Evolutionary conservation across 2,329 filamentous ascomycete genomes (phyloP), one percentile per base, ranked within the genome.

Genomic region (Sporothrix brasiliensis): DNA sequence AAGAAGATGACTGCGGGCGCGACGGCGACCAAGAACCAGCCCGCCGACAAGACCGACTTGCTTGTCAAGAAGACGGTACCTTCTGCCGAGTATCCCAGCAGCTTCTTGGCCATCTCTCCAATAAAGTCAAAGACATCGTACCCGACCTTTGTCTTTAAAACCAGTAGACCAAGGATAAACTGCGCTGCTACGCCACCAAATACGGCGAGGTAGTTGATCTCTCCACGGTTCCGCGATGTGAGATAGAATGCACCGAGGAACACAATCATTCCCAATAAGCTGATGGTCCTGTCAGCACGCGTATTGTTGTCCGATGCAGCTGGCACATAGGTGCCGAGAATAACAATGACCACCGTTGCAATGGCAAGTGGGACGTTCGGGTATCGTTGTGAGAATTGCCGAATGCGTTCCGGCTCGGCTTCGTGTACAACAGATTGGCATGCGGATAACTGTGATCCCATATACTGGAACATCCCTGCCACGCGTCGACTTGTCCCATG

Each of bases 1-100:
- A 97, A 97, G 88, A 97, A 97, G 82, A 97, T 92, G 80, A 97
- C 96, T 76, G 94, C 89, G 0, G 94, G 93, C n/a, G 96, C 85
- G 73, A 97, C 93, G 66, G 85, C 83, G 66, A 91, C 85, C 73
- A 97, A 84, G 86, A 97, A 97, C 86, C 86, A 93, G 4, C 76
- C 74, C 0, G 84, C 76, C 3, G 79, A 49, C 3, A 82, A 77
- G 6, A 84, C 82, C 16, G 82, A 81, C 0, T 89, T 91, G 47
- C 30, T 69, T 4, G 71, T 72, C 68, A 97, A 80, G 83, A 97
- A 97, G 0, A 79, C 78, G 0, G 92, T 87, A 78, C 94, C 94
- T 44, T 92, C 79, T 21, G 83, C 82, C 30, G 94, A 91, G 75
- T 93, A 97, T 34, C 90, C 87, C 5, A 97, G 86, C 39, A 97